These are phyloP conservation scores for Russula emetica DNA, from an alignment of 768 basidiomycete genomes.

Conservation along the genomic window DNA sequence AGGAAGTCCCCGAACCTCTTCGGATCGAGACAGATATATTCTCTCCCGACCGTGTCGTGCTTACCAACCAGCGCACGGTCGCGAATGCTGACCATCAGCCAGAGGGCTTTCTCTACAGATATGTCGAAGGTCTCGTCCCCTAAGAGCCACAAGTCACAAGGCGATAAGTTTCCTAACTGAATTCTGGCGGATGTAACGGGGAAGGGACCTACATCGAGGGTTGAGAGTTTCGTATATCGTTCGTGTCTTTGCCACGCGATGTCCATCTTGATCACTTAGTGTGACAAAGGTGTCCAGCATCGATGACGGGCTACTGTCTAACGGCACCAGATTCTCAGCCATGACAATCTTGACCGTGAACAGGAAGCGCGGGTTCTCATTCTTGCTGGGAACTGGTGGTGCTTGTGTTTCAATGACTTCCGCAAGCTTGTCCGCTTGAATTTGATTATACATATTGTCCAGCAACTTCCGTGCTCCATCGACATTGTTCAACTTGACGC, in stretches of 20 bases:
- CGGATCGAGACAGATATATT: constrained; percentile 90
- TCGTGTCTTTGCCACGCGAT: constrained; percentile 87
- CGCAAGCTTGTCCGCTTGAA: constrained; percentile 83
- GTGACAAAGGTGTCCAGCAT: constrained; percentile 90
- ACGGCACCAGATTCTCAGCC: constrained; percentile 80
- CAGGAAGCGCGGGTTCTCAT: constrained; percentile 63
- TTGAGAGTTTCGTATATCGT: constrained; percentile 88
- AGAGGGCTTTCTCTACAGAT: constrained; percentile 87
- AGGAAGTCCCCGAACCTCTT: constrained; percentile 83
- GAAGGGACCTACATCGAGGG: constrained; percentile 72
- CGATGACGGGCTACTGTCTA: constrained; percentile 73
- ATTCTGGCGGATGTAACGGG: neutral
- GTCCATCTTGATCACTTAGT: constrained; percentile 87
- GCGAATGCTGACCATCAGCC: constrained; percentile 94
- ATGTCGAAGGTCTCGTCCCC: constrained; percentile 98
- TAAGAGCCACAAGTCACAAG: constrained; percentile 32
- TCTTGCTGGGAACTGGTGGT: constrained; percentile 72
- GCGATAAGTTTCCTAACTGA: constrained; percentile 21
- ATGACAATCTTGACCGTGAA: constrained; percentile 93
- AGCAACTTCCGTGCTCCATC: constrained; percentile 86
- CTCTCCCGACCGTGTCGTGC: constrained; percentile 86
- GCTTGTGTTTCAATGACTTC: constrained; percentile 52
- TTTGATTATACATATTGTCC: constrained; percentile 90
- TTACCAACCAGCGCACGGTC: constrained; percentile 89
- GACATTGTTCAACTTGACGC: constrained; percentile 97